A percentile compares a stretch with the other conserved stretches of the same genome.
These are phyloP conservation scores for Trichoderma pleuroti DNA, from an alignment of 2,329 filamentous ascomycete species.

Conservation along the genomic window DNA sequence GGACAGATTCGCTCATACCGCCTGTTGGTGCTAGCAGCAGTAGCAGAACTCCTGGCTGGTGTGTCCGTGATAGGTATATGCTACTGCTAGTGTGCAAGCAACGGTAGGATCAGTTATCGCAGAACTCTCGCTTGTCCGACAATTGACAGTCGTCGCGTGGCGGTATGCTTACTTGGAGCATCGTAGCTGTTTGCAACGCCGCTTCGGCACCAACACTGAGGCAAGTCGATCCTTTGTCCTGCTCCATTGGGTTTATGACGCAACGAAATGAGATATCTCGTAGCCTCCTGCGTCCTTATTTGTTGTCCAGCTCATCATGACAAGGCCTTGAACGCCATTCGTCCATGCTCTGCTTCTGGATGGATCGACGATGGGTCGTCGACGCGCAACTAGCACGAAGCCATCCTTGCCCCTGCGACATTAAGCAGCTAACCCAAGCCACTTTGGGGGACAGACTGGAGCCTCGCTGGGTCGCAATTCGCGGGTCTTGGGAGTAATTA, in stretches of 20 bases:
- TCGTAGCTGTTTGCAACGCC: not conserved
- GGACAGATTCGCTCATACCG: constrained; percentile 7
- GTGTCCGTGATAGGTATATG: not conserved
- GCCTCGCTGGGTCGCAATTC: constrained; percentile 18
- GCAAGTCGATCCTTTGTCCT: constrained; percentile 11
- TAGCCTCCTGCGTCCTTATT: not conserved
- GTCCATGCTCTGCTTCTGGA: constrained; percentile 6
- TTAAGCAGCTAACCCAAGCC: constrained; percentile 15
- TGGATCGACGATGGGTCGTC: constrained; percentile 17
- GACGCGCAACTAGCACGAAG: constrained; percentile 15
- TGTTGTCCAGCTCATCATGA: not conserved
- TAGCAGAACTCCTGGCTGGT: not conserved
- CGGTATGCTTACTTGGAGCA: not conserved
- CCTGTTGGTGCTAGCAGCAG: not conserved
- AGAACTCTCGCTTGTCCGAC: not conserved
- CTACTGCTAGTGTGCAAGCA: not conserved
- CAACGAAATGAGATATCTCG: constrained; percentile 6
- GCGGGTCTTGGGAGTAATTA: constrained; percentile 18
- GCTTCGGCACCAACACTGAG: not conserved
- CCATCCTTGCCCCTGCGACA: constrained; percentile 16
- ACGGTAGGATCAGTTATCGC: not conserved
- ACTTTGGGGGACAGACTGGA: constrained; percentile 2
- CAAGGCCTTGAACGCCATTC: constrained; percentile 9
- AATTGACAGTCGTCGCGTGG: not conserved
- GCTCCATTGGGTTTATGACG: constrained; percentile 11